Evolutionary conservation across 1,284 basidiomycete species (phyloP).

Genomic region (Anthracocystis walkeri): DNA sequence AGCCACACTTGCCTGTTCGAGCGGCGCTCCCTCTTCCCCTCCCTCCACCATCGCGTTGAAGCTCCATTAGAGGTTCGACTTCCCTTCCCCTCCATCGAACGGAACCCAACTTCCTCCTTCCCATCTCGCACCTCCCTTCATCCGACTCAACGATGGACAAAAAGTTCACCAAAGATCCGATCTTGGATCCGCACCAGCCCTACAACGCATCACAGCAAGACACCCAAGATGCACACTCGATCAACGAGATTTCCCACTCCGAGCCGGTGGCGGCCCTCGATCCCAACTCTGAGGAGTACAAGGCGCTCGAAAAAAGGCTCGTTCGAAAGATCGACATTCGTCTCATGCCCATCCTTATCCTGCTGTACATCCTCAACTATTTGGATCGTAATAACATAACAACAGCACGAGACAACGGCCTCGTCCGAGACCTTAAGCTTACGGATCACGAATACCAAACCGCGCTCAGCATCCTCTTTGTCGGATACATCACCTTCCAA

Average conservation of each 20-base stretch:
- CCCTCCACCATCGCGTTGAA: too few relatives aligned
- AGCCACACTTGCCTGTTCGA: neutral
- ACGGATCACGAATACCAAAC: slow-evolving; percentile 70
- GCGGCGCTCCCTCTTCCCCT: neutral
- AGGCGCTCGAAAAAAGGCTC: slow-evolving; percentile 33
- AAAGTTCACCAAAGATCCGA: slow-evolving; percentile 10
- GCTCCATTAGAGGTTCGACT: too few relatives aligned
- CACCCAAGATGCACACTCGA: slow-evolving; percentile 27
- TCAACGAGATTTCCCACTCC: slow-evolving; percentile 8
- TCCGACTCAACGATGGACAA: slow-evolving; percentile 13
- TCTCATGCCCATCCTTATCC: slow-evolving; percentile 30
- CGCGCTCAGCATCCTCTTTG: slow-evolving; percentile 79
- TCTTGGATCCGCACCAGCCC: neutral
- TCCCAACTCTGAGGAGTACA: slow-evolving; percentile 39
- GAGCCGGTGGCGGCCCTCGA: slow-evolving; percentile 20
- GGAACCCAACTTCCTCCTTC: too few relatives aligned
- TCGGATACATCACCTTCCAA: slow-evolving; percentile 84
- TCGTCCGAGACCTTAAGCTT: slow-evolving; percentile 62
- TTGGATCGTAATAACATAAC: slow-evolving; percentile 30
- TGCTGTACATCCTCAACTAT: slow-evolving; percentile 41
- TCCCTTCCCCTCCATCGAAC: neutral
- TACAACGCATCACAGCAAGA: slow-evolving; percentile 6
- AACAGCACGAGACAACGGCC: slow-evolving; percentile 45
- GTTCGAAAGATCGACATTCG: slow-evolving; percentile 53
- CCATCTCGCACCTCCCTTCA: neutral